Evolutionary conservation across 495 filamentous ascomycete genomes (phyloP).

Genomic region (Penicillium desertorum): DNA sequence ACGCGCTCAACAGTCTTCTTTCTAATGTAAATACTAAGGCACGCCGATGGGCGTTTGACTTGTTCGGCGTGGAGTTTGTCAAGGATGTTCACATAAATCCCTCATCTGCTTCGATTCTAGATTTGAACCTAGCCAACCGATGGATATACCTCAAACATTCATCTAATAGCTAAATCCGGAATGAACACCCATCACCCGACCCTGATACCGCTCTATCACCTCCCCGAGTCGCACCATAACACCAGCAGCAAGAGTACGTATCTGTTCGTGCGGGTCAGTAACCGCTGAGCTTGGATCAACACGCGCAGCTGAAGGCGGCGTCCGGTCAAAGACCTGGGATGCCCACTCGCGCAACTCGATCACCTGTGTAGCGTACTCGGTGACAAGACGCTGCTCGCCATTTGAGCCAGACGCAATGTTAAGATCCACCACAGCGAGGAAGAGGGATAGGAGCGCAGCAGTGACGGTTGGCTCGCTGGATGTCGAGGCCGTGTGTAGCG

Average conservation of each 20-base stretch:
- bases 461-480: conserved; percentile 62
- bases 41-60: neutral
- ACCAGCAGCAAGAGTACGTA: conserved; percentile 67
- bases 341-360: conserved; percentile 47
- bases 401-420: conserved; percentile 59
- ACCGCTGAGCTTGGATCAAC: conserved; percentile 43
- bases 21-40: neutral
- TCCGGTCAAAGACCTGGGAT: conserved; percentile 62
- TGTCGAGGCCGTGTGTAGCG: conserved; percentile 42
- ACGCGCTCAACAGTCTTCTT: neutral
- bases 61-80: neutral
- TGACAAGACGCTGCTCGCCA: conserved; percentile 67
- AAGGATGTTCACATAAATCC: neutral
- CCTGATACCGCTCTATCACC: conserved; percentile 77
- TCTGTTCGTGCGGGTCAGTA: conserved; percentile 38
- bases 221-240: conserved; percentile 77
- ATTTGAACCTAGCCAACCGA: neutral
- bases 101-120: neutral
- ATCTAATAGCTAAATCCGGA: conserved; percentile 47
- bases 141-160: neutral
- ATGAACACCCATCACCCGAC: conserved; percentile 53
- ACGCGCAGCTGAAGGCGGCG: conserved; percentile 28
- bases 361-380: conserved; percentile 40
- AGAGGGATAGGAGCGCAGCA: conserved; percentile 71
- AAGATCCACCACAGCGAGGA: conserved; percentile 81